Percentiles rank a stretch among this genome's conserved stretches.
These are phyloP conservation scores for Phytophthora quininea DNA, from an alignment of 352 stramenopile genomes.

Conservation along the genomic window DNA sequence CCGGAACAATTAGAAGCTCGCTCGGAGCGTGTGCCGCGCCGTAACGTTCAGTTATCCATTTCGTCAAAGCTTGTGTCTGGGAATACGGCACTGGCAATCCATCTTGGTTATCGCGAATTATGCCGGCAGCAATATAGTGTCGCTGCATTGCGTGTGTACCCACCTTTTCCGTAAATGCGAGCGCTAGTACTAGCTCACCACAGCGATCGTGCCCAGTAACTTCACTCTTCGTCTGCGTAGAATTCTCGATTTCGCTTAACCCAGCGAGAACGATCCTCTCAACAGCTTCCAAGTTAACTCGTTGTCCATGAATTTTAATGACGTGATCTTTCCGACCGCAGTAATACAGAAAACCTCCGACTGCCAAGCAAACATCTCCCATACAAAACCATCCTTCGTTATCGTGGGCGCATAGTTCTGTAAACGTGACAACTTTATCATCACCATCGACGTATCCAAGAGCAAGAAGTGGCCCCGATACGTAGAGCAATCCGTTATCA, in stretches of 20 bases:
- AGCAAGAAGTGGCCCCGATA: constrained; percentile 39
- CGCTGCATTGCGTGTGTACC: constrained; percentile 19
- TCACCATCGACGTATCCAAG: constrained; percentile 37
- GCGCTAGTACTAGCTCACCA: constrained; percentile 24
- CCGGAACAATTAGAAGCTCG: constrained; percentile 21
- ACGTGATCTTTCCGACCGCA: constrained; percentile 49
- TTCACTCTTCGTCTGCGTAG: neutral
- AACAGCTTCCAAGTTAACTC: constrained; percentile 56
- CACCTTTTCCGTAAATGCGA: constrained; percentile 19
- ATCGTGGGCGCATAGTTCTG: no score
- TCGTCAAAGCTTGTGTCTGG: constrained; percentile 22
- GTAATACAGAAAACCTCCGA: constrained; percentile 43
- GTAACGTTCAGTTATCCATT: constrained; percentile 38
- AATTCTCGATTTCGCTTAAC: constrained; percentile 12
- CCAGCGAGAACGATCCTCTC: constrained; percentile 39
- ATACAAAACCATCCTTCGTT: constrained; percentile 35
- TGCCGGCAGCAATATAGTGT: constrained; percentile 30
- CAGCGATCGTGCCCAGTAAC: neutral
- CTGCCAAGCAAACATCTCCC: constrained; percentile 49
- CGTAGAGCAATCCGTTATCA: constrained; percentile 40
- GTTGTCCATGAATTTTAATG: constrained; percentile 64
- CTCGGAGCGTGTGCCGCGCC: constrained; percentile 39
- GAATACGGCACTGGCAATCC: constrained; percentile 8
- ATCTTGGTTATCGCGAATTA: constrained; percentile 15
- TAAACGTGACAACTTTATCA: neutral